A percentile compares a stretch with the other conserved stretches of the same genome.
Evolutionary conservation across 208 protist genomes (phyloP).

Genomic region (Leishmania guyanensis): DNA sequence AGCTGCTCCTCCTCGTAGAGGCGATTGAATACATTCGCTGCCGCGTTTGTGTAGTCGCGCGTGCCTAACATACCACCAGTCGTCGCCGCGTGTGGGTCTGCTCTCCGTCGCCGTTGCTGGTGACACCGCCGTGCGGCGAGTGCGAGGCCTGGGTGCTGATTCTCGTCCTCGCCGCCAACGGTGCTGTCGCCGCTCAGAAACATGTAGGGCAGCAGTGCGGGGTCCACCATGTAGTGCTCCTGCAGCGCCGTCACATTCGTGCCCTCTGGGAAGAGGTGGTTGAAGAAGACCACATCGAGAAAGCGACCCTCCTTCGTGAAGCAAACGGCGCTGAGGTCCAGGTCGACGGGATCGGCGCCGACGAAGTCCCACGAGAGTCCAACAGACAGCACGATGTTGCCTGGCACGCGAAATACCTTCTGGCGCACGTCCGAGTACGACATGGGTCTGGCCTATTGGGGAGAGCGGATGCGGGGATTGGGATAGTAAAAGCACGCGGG

Average conservation of each 20-base stretch:
- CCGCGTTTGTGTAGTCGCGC: conserved; percentile 35
- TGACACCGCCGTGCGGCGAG: conserved; percentile 50
- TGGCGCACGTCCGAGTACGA: conserved; percentile 69
- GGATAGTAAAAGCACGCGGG: not conserved
- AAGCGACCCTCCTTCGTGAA: conserved; percentile 78
- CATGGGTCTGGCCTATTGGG: conserved; percentile 19
- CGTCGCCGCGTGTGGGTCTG: not conserved
- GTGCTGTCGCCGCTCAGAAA: conserved; percentile 82
- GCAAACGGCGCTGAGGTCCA: conserved; percentile 82
- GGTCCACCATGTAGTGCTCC: conserved; percentile 41
- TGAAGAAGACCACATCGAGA: conserved; percentile 85
- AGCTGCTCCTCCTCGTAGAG: conserved; percentile 80
- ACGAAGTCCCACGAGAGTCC: conserved; percentile 83
- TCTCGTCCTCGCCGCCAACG: conserved; percentile 83
- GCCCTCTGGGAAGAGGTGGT: conserved; percentile 72
- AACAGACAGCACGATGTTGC: conserved; percentile 62
- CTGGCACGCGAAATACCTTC: conserved; percentile 82
- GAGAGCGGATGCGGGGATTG: not conserved
- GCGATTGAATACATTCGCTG: conserved; percentile 55
- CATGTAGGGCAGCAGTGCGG: conserved; percentile 76
- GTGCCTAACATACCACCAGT: conserved; percentile 14
- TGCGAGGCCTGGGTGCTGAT: conserved; percentile 57
- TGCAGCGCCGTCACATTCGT: conserved; percentile 59
- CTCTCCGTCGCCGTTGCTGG: conserved; percentile 17
- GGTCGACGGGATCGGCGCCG: conserved; percentile 71